phyloP scores from a whole-genome alignment of 1,139 yeast genomes.

The Suzukiozyma palmioleophila region DNA sequence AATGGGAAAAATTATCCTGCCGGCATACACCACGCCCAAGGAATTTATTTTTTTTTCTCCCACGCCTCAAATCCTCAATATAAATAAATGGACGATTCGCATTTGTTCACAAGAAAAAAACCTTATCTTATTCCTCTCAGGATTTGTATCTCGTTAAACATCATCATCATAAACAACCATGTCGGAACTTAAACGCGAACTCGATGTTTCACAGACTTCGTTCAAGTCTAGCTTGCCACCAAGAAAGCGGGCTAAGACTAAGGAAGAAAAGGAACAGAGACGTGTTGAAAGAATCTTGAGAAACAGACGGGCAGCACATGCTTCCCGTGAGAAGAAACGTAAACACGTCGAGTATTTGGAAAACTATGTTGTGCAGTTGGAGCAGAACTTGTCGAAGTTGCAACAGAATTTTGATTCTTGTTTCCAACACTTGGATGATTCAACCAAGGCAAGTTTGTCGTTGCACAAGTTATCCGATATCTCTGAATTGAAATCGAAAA shows the following conservation, averaged over 20 bases:
- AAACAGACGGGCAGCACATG: conserved; percentile 96
- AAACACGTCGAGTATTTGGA: conserved; percentile 87
- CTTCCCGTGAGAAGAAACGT: conserved; percentile 94
- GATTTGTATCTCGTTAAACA: background rate
- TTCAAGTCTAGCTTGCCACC: conserved; percentile 69
- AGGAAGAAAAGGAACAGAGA: conserved; percentile 96
- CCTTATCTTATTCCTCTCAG: background rate
- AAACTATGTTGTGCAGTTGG: conserved; percentile 50
- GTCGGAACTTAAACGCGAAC: background rate
- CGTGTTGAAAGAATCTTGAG: conserved; percentile 88
- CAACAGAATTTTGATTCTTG: conserved; percentile 20
- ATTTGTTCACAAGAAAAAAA: background rate
- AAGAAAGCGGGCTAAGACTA: conserved; percentile 91
- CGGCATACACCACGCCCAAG: too few species aligned
- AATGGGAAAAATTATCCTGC: too few species aligned
- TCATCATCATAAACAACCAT: background rate
- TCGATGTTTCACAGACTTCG: conserved; percentile 6
- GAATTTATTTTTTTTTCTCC: background rate
- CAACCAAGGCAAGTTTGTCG: conserved; percentile 12
- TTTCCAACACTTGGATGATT: conserved; percentile 11
- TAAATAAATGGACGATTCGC: background rate
- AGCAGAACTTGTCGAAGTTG: conserved; percentile 28
- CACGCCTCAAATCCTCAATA: background rate
- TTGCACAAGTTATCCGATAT: conserved; percentile 21
- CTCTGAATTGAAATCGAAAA: conserved; percentile 28